A percentile compares a stretch with the other conserved stretches of the same genome.
Conservation (phyloP, 371 early-diverging fungal species). For the Mortierella sp. region DNA sequence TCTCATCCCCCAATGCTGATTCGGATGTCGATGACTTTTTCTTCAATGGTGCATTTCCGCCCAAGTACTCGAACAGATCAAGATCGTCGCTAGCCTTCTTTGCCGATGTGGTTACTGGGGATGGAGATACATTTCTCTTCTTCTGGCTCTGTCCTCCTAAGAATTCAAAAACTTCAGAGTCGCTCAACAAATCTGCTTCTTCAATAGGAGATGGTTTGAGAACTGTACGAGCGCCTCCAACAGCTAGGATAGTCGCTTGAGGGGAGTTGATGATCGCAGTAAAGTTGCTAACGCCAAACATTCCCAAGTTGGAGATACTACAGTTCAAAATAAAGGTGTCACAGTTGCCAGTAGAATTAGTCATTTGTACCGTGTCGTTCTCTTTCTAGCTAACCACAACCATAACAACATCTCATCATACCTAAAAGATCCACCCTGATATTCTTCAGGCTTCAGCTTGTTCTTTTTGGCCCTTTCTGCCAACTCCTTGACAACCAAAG, state of each 20-base stretch:
- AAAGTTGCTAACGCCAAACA: conserved; percentile 92
- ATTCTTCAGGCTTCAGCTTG: conserved; percentile 71
- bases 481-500: conserved; percentile 85
- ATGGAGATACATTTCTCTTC: conserved; percentile 67
- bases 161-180: conserved; percentile 51
- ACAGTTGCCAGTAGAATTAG: neutral
- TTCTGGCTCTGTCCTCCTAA: conserved; percentile 56
- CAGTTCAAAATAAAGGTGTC: conserved; percentile 64
- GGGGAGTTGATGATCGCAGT: conserved; percentile 98
- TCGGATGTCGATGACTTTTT: conserved; percentile 46
- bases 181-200: conserved; percentile 42
- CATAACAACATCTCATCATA: neutral
- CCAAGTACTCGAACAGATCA: conserved; percentile 54
- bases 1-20: conserved; percentile 45
- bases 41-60: conserved; percentile 36
- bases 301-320: conserved; percentile 97
- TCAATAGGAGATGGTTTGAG: conserved; percentile 50
- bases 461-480: conserved; percentile 64
- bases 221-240: conserved; percentile 64
- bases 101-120: conserved; percentile 24
- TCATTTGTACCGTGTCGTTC: neutral
- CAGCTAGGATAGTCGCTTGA: conserved; percentile 91
- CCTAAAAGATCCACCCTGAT: conserved; percentile 55
- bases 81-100: conserved; percentile 42
- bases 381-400: neutral